Percentiles rank a stretch among this genome's conserved stretches.
Conservation (phyloP, 2,329 filamentous ascomycete species). For the Paraphoma chrysanthemicola region DNA sequence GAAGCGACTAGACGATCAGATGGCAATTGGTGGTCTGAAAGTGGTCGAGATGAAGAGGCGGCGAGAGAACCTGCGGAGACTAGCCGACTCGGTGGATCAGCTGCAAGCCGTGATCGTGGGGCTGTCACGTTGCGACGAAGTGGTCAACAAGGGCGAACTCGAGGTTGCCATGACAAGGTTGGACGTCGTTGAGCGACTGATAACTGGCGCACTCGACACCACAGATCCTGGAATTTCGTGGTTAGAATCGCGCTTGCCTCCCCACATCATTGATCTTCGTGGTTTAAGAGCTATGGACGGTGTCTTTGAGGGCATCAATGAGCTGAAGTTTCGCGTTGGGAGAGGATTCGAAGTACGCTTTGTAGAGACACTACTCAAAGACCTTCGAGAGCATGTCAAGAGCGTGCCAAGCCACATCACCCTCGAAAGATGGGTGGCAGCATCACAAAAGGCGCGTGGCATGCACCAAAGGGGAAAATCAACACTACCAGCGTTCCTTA, state of each 20-base stretch:
- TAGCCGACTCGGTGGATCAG: constrained; percentile 84
- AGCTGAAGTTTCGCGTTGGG: constrained; percentile 80
- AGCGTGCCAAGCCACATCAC: constrained; percentile 75
- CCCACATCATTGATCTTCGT: constrained; percentile 71
- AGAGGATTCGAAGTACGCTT: constrained; percentile 86
- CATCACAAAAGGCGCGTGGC: constrained; percentile 75
- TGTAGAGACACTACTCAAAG: constrained; percentile 75
- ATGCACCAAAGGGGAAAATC: constrained; percentile 71
- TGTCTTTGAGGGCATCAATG: constrained; percentile 76
- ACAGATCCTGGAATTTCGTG: constrained; percentile 38
- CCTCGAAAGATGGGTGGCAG: constrained; percentile 81
- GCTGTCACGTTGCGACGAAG: constrained; percentile 76
- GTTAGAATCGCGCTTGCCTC: constrained; percentile 44
- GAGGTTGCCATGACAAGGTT: constrained; percentile 81
- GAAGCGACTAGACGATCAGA: constrained; percentile 80
- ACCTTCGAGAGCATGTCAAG: constrained; percentile 81
- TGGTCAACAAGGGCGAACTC: constrained; percentile 84
- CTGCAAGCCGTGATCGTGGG: constrained; percentile 79
- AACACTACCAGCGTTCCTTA: constrained; percentile 77
- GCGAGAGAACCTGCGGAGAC: constrained; percentile 81
- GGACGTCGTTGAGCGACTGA: constrained; percentile 78
- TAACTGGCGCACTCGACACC: constrained; percentile 71
- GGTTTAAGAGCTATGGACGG: constrained; percentile 80
- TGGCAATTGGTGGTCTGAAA: constrained; percentile 83
- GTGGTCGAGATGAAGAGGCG: constrained; percentile 83